These are phyloP conservation scores for Chaetomium cochliodes DNA, from an alignment of 495 filamentous ascomycete species.

Conservation along the genomic window DNA sequence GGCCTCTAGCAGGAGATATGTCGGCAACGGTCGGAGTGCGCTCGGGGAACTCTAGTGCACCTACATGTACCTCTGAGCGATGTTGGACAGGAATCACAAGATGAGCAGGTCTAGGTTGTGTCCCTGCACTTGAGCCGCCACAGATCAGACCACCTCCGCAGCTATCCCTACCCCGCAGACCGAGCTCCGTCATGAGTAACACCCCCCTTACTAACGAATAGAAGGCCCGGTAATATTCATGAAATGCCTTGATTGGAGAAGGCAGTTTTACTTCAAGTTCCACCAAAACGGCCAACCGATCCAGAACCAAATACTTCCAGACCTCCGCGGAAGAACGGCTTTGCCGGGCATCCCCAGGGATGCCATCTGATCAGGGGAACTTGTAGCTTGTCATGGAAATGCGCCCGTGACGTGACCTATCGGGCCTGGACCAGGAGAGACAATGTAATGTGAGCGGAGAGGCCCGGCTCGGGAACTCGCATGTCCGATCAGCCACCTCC, in stretches of 20 bases:
- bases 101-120: neutral
- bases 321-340: slow-evolving; percentile 11
- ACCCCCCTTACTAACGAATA: neutral
- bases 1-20: too few species aligned
- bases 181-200: slow-evolving; percentile 6
- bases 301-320: neutral
- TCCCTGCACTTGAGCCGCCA: neutral
- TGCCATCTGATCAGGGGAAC: neutral
- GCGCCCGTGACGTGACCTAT: slow-evolving; percentile 9
- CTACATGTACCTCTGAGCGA: neutral
- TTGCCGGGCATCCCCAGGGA: neutral
- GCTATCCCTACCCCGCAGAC: slow-evolving; percentile 5
- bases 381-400: slow-evolving; percentile 2
- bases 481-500: neutral
- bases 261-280: neutral
- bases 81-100: neutral
- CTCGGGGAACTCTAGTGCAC: neutral
- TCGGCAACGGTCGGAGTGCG: neutral
- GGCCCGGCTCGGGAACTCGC: neutral
- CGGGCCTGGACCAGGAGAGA: neutral
- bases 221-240: neutral
- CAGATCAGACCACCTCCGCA: slow-evolving; percentile 10
- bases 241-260: neutral
- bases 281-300: neutral
- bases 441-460: neutral